These are phyloP conservation scores for Fusarium veterinarium DNA, from an alignment of 2,329 filamentous ascomycete species.

Conservation along the genomic window DNA sequence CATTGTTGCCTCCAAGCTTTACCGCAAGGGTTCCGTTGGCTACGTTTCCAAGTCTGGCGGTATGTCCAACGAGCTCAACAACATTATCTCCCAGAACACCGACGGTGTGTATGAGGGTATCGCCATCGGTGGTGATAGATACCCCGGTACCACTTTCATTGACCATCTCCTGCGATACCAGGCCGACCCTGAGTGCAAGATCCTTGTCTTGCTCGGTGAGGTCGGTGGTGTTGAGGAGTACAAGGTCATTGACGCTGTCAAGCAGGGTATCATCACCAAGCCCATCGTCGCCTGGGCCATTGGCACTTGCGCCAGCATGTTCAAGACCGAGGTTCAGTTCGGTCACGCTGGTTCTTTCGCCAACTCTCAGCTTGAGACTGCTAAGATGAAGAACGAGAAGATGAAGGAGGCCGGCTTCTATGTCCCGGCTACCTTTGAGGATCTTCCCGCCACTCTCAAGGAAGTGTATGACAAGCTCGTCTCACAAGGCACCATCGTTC, in stretches of 20 bases:
- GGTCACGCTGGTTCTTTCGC: slow-evolving; percentile 98
- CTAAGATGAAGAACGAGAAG: slow-evolving; percentile 93
- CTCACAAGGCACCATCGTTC: slow-evolving; percentile 84
- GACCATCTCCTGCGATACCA: slow-evolving; percentile 98
- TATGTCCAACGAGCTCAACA: slow-evolving; percentile 99
- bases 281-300: slow-evolving; percentile 99
- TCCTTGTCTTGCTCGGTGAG: slow-evolving; percentile 94
- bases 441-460: slow-evolving; percentile 82
- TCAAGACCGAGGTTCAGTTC: slow-evolving; percentile 99
- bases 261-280: slow-evolving; percentile 95
- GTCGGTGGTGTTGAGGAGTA: slow-evolving; percentile 99
- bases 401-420: slow-evolving; percentile 96
- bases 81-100: slow-evolving; percentile 96
- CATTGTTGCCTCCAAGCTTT: slow-evolving; percentile 99
- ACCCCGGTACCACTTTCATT: slow-evolving; percentile 98
- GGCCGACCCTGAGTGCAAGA: slow-evolving; percentile 97
- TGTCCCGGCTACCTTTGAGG: slow-evolving; percentile 97
- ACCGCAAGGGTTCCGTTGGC: slow-evolving; percentile 97
- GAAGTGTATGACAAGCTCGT: slow-evolving; percentile 90
- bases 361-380: slow-evolving; percentile 99
- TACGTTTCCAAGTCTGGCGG: slow-evolving; percentile 99
- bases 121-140: slow-evolving; percentile 98
- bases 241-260: slow-evolving; percentile 98
- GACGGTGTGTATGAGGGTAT: slow-evolving; percentile 99
- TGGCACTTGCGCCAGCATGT: slow-evolving; percentile 98